Base-by-base conservation (phyloP, 345 rosid species). In the Raphanus sativus region DNA sequence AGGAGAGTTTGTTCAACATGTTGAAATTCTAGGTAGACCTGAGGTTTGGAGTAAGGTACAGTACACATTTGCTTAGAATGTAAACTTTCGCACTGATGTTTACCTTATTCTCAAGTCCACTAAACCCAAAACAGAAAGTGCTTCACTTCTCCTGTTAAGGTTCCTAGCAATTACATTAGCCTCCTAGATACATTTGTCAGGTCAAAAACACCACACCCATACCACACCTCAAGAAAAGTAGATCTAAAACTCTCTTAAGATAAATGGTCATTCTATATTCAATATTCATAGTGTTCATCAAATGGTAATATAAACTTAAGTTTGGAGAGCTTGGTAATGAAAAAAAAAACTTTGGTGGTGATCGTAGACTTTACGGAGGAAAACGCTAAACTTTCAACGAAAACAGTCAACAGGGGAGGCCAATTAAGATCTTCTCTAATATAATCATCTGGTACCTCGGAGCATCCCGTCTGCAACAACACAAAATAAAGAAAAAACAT, bases 321-420 rank as follows among this genome's bases (percentile, higher is more conserved):
- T 34, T 34, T 34, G 9, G 55, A 65, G 8, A 50, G 21, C 2
- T 29, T 4, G 28, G 7, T 36, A 3, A 30, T 15, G 45, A 10
- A 38, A 38, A 10, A 38, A 38, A 38, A 4, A 69, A 89, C 97
- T 97, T 83, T 92, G n/a, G n/a, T 93, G 50, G 84, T 70, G 25
- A 34, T 34, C 38, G 38, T 34, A 34, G 2, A 34, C 9, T 34
- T 28, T 28, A 28, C 74, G 16, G 88, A 84, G 52, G 82, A 87
- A 61, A 86, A 54, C 2, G 95, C 92, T 70, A 91, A 90, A 78
- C 86, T 34, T 74, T 87, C 96, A 1, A 87, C 86, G 17, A 85
- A 81, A 81, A 90, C 80, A 1, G 83, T 67, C 1, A 88, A 82
- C 0, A 88, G 38, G 6, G 38, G 45, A 38, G 13, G 3, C 13